Evolutionary conservation across 2,329 filamentous ascomycete genomes (phyloP), one percentile per base, ranked within the genome.

Genomic region (Bipolaris victoriae): DNA sequence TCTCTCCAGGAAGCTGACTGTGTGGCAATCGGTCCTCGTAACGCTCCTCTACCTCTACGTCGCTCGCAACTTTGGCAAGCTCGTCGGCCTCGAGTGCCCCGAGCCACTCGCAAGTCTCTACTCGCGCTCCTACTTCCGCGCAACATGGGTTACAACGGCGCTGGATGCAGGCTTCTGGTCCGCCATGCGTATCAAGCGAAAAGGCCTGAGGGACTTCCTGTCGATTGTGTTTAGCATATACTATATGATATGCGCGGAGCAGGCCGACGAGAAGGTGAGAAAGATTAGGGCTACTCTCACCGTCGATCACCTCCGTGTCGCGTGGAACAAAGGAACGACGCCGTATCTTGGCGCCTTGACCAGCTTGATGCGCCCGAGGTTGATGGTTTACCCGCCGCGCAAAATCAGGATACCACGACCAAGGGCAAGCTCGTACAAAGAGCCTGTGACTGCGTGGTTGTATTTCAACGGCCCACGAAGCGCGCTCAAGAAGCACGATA

Each of bases 131-230:
- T 99, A 96, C 79, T 99, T 97, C 76, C 89, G 95, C 47, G 95
- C 95, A 53, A 99, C 95, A 73, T 99, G 95, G 95, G 86, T 98
- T 15, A 88, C 95, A 51, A 99, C 95, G 0, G 95, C 92, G 0
- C 79, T 99, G 59, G 95, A 99, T 69, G 95, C 95, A 5, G 95
- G 95, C 1, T 99, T 97, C 77, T 99, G 95, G 95, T 97, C 92
- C 0, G 95, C 95, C 33, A 99, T 99, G 95, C 89, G 88, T 69
- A 93, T 99, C 62, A 86, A 86, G 55, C 82, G 82, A 46, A 92
- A 90, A 68, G 93, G 90, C 86, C 66, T 97, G 40, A 84, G 92
- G 37, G 93, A 98, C 73, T 73, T 97, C 13, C 86, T 90, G 9
- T 92, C 91, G 72, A 82, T 98, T 18, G 81, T 91, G 45, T 98